Conservation (phyloP, 345 rosid genomes). For the Salix koriyanagi region DNA sequence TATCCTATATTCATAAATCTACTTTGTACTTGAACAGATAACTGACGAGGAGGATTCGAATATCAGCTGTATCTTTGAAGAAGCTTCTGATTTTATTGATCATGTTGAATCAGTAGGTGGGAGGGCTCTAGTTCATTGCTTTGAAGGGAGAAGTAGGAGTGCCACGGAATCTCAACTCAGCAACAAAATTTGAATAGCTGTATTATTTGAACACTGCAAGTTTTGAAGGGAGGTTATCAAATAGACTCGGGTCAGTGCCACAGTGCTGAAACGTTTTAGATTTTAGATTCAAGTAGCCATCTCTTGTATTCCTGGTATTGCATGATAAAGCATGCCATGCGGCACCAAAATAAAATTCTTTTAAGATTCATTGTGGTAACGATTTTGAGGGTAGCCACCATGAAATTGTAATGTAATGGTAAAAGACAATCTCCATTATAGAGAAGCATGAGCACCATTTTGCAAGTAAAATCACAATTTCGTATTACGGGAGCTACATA, state of each 20-base stretch:
- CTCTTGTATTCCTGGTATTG: too few species aligned
- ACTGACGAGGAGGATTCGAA: slow-evolving; percentile 76
- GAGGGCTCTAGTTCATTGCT: too few species aligned
- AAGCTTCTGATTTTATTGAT: slow-evolving; percentile 76
- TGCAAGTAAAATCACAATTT: background rate
- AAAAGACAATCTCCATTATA: background rate
- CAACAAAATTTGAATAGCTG: too few species aligned
- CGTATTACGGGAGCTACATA: background rate
- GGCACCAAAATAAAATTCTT: background rate
- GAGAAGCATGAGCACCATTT: background rate
- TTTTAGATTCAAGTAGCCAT: background rate
- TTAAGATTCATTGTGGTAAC: background rate
- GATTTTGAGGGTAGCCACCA: background rate
- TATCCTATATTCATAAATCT: slow-evolving; percentile 2
- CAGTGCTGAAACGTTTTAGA: background rate
- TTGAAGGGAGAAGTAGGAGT: too few species aligned
- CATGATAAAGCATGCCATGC: background rate
- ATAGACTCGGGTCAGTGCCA: slow-evolving; percentile 34
- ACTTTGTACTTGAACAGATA: slow-evolving; percentile 45
- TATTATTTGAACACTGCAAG: too few species aligned
- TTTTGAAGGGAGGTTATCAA: too few species aligned
- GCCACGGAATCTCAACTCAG: too few species aligned
- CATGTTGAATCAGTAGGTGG: slow-evolving; percentile 2
- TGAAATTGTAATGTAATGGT: background rate
- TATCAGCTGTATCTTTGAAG: slow-evolving; percentile 70